Conservation (phyloP, 257 asterid species). For the Primulina eburnea region DNA sequence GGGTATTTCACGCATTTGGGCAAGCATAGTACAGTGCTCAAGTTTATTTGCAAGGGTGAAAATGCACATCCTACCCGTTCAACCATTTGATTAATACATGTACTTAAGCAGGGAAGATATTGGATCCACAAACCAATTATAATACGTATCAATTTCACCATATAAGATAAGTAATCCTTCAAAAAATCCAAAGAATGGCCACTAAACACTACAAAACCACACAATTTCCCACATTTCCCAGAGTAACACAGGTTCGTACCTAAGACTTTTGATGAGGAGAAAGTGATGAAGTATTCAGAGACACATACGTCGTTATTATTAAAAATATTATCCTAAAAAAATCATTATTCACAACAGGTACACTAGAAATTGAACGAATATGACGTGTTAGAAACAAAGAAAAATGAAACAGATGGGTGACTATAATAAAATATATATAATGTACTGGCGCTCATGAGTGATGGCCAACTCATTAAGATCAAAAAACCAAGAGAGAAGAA, state of each 20-base stretch:
- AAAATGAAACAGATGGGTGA: neutral
- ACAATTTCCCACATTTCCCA: constrained; percentile 1
- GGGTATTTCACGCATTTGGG: constrained; percentile 4
- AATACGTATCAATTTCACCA: constrained; percentile 1
- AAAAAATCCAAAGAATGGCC: constrained; percentile 13
- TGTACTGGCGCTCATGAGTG: constrained; percentile 13
- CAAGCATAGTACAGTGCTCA: neutral
- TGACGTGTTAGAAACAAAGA: neutral
- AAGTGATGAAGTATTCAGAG: neutral
- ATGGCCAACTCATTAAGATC: constrained; percentile 9
- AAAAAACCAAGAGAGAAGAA: constrained; percentile 10
- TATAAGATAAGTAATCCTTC: neutral
- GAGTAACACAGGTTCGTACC: constrained; percentile 1
- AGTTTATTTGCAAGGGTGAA: constrained; percentile 2
- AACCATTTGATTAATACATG: neutral
- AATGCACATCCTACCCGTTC: neutral
- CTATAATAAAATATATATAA: constrained; percentile 17
- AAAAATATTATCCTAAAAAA: neutral
- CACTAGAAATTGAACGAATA: constrained; percentile 11
- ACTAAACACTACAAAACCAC: constrained; percentile 15
- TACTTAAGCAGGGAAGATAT: constrained; percentile 1
- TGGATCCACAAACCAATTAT: constrained; percentile 10
- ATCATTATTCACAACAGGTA: neutral
- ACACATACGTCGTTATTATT: constrained; percentile 14
- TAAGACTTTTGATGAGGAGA: neutral